phyloP scores from a whole-genome alignment of 2,329 filamentous ascomycete genomes.

The Hypoxylon rubiginosum region DNA sequence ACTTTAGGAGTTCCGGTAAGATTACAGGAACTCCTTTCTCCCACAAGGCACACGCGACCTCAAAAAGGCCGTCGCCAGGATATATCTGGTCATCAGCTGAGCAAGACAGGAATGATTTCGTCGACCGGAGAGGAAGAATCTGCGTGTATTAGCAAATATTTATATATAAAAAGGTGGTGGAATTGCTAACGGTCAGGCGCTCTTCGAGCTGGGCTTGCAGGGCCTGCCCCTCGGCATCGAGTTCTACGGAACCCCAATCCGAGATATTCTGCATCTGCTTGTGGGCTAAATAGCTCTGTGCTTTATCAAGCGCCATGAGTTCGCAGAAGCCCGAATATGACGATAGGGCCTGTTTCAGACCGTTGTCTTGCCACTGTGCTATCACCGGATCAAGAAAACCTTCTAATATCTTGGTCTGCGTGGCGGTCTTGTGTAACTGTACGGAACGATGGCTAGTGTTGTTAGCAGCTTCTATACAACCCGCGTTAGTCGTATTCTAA shows the following conservation, averaged over 20 bases:
- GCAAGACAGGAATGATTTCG: constrained; percentile 91
- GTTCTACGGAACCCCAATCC: constrained; percentile 84
- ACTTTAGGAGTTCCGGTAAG: constrained; percentile 86
- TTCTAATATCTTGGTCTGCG: constrained; percentile 77
- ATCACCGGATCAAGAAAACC: constrained; percentile 87
- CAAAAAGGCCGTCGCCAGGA: constrained; percentile 78
- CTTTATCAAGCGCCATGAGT: constrained; percentile 82
- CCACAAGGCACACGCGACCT: constrained; percentile 86
- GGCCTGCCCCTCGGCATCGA: constrained; percentile 83
- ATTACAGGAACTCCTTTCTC: constrained; percentile 83
- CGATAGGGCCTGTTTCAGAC: constrained; percentile 76
- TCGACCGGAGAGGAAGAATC: constrained; percentile 83
- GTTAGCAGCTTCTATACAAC: constrained; percentile 22
- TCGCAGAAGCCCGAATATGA: constrained; percentile 85
- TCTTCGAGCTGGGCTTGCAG: constrained; percentile 84
- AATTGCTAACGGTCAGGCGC: constrained; percentile 72
- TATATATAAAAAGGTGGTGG: neutral
- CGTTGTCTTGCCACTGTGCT: constrained; percentile 80
- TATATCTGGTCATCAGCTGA: constrained; percentile 87
- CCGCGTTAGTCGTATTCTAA: neutral
- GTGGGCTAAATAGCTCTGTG: constrained; percentile 82
- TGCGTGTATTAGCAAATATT: constrained; percentile 49
- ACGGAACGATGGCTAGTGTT: constrained; percentile 74
- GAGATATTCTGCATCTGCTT: constrained; percentile 79
- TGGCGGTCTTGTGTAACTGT: constrained; percentile 63